phyloP scores from a whole-genome alignment of 2,329 filamentous ascomycete genomes.

The Ophiostoma australiae region DNA sequence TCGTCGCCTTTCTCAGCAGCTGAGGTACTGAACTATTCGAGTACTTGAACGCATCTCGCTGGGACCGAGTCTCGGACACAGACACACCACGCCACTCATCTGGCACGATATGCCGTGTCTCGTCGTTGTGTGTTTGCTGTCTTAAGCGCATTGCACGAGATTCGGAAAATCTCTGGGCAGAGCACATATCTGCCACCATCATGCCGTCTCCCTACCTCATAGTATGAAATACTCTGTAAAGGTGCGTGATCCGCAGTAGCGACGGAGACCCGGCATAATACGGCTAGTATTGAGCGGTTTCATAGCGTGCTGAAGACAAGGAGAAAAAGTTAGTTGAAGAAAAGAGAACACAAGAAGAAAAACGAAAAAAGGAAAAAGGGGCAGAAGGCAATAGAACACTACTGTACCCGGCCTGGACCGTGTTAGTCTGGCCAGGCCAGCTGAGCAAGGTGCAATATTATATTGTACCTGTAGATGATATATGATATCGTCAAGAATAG shows the following conservation, averaged over 20 bases:
- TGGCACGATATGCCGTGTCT: background rate
- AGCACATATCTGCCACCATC: background rate
- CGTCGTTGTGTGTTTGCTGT: background rate
- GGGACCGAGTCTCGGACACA: background rate
- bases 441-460: background rate
- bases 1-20: background rate
- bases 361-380: background rate
- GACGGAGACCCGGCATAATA: background rate
- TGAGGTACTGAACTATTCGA: background rate
- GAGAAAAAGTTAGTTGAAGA: background rate
- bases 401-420: background rate
- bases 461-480: background rate
- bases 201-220: no score
- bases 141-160: background rate
- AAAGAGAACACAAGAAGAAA: background rate
- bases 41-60: background rate
- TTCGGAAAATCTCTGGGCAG: background rate
- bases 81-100: background rate
- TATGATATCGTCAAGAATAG: background rate
- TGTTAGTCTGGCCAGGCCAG: background rate
- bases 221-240: background rate
- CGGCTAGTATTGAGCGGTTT: constrained; percentile 6
- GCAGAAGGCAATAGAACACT: constrained; percentile 1
- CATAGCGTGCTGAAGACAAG: background rate
- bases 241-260: background rate